phyloP scores from a whole-genome alignment of 768 basidiomycete species.

The Lentinula aciculospora region DNA sequence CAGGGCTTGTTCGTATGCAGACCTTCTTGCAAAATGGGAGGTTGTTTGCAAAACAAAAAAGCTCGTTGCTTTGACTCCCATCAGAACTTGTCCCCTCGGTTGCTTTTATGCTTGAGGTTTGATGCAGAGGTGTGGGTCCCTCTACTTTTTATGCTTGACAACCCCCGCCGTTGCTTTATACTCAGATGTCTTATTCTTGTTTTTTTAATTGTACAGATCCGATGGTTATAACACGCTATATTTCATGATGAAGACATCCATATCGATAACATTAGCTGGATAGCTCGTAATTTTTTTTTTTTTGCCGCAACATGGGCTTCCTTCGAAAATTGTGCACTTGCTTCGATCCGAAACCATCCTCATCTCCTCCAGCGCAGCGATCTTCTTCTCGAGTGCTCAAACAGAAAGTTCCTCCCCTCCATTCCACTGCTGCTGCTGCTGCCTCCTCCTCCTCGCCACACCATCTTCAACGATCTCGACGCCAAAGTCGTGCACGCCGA shows the following conservation, averaged over 20 bases:
- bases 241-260: neutral
- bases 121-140: neutral
- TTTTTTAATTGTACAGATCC: neutral
- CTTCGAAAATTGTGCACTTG: neutral
- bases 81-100: too few species aligned
- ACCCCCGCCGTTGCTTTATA: neutral
- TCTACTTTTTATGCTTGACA: neutral
- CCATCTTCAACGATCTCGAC: neutral
- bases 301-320: neutral
- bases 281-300: neutral
- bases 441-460: neutral
- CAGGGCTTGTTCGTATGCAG: too few species aligned
- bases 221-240: neutral
- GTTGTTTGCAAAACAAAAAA: too few species aligned
- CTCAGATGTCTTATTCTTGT: neutral
- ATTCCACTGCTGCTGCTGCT: neutral
- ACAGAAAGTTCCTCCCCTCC: neutral
- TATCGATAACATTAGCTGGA: neutral
- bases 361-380: neutral
- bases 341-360: neutral
- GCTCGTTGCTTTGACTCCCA: neutral
- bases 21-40: too few species aligned
- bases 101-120: too few species aligned
- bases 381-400: neutral
- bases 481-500: neutral